These are phyloP conservation scores for Xanthoparmelia taractica DNA, from an alignment of 495 filamentous ascomycete genomes.

Conservation along the genomic window DNA sequence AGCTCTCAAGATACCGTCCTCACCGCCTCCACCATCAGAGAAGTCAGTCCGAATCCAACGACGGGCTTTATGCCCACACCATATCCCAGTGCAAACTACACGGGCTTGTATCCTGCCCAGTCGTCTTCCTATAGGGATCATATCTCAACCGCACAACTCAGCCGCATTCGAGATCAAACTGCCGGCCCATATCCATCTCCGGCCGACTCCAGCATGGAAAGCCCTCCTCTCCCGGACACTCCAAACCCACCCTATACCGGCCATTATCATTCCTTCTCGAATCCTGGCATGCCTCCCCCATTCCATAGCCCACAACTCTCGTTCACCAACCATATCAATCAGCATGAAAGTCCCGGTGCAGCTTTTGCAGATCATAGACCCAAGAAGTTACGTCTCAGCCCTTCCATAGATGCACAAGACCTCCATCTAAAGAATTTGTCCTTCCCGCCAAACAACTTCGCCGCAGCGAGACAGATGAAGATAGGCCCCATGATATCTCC, in stretches of 20 bases:
- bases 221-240: constrained; percentile 13
- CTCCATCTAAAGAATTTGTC: background rate
- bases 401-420: constrained; percentile 11
- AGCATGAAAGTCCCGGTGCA: constrained; percentile 1
- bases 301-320: constrained; percentile 13
- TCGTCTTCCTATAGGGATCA: constrained; percentile 9
- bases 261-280: constrained; percentile 11
- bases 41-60: constrained; percentile 8
- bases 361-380: constrained; percentile 12
- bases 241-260: constrained; percentile 7
- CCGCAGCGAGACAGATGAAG: background rate
- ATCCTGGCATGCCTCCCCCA: constrained; percentile 25
- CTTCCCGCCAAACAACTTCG: constrained; percentile 10
- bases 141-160: constrained; percentile 16
- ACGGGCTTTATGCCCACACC: constrained; percentile 5
- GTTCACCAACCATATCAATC: constrained; percentile 7
- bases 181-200: constrained; percentile 25
- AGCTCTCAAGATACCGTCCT: constrained; percentile 3
- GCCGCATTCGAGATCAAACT: constrained; percentile 17
- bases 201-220: constrained; percentile 21
- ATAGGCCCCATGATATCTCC: constrained; percentile 13
- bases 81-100: constrained; percentile 5
- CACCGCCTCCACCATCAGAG: constrained; percentile 10
- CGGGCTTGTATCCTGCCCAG: constrained; percentile 6
- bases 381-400: constrained; percentile 22